A percentile compares a stretch with the other conserved stretches of the same genome.
These are phyloP conservation scores for Geranomyces michiganensis DNA, from an alignment of 192 early-diverging fungal genomes.

Conservation along the genomic window DNA sequence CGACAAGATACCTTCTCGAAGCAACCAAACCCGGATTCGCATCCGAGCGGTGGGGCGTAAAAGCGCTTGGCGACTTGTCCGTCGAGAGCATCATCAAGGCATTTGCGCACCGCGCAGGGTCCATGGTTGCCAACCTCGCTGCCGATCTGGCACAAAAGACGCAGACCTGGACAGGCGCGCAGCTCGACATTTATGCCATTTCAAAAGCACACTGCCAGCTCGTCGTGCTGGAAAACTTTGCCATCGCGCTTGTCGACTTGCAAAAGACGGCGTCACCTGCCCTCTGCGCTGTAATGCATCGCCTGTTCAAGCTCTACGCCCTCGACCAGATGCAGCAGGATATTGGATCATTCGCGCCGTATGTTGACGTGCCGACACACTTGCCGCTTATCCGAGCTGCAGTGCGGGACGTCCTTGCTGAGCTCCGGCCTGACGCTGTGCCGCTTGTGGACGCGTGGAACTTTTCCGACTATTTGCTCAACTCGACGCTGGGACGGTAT, in stretches of 20 bases:
- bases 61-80: slow-evolving; percentile 54
- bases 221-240: slow-evolving; percentile 75
- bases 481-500: slow-evolving; percentile 75
- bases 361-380: slow-evolving; percentile 23
- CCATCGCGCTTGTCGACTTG: slow-evolving; percentile 50
- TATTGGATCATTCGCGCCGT: slow-evolving; percentile 14
- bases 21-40: slow-evolving; percentile 23
- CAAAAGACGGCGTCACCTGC: slow-evolving; percentile 31
- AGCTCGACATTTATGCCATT: slow-evolving; percentile 73
- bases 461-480: slow-evolving; percentile 73
- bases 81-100: slow-evolving; percentile 66
- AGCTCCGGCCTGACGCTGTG: slow-evolving; percentile 76
- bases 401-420: slow-evolving; percentile 59
- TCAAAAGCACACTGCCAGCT: slow-evolving; percentile 80
- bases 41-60: slow-evolving; percentile 14
- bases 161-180: slow-evolving; percentile 73
- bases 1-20: slow-evolving; percentile 60
- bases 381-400: slow-evolving; percentile 33
- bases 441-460: slow-evolving; percentile 80
- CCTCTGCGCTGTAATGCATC: neutral
- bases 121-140: slow-evolving; percentile 63
- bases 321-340: slow-evolving; percentile 20
- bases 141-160: slow-evolving; percentile 63
- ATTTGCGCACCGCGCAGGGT: slow-evolving; percentile 75
- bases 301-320: slow-evolving; percentile 17